Base-by-base conservation (phyloP, 164 flowering plant species). In the Protea cynaroides region DNA sequence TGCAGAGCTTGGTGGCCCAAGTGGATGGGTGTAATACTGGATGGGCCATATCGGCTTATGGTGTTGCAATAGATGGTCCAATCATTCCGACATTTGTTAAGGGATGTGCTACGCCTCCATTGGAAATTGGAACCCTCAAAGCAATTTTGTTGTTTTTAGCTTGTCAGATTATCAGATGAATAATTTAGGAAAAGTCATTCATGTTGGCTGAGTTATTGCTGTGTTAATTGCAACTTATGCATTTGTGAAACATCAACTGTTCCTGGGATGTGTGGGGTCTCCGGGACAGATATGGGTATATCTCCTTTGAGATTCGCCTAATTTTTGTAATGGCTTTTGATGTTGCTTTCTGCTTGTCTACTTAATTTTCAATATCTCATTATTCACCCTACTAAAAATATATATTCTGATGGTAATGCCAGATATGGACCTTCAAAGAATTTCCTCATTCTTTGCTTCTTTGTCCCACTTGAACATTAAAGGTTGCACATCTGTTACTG, bases 401-500 rank as follows among this genome's bases (percentile, higher is more conserved):
- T 14, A 53, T 47, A 24, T 59, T 56, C 17, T 47, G 49, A 58
- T 74, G 49, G 37, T 46, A 53, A 25, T 71, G 36, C 54, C 90
- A 90, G 97, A 90, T 83, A 25, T 38, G 25, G 84, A 78, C 73
- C 84, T 90, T 71, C 74, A 56, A 53, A 56, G 49, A 50, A 78
- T 90, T 63, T 71, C 88, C 14, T 72, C 64, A 49, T 55, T 69
- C 24, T 81, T 87, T 66, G 36, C 40, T 17, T 82, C 86, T 40
- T 71, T 90, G 69, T 55, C 63, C 25, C 73, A 79, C 76, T 58
- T 90, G 64, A 83, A 86, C 74, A 72, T 90, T 25, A 86, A 71
- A 65, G 90, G 92, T 40, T 90, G 97, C 49, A 72, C 67, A 36
- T 78, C 82, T n/a, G 71, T 81, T 23, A 82, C 89, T 15, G 97